These are phyloP conservation scores for Pichia membranifaciens DNA, from an alignment of 805 yeast genomes.

Conservation along the genomic window DNA sequence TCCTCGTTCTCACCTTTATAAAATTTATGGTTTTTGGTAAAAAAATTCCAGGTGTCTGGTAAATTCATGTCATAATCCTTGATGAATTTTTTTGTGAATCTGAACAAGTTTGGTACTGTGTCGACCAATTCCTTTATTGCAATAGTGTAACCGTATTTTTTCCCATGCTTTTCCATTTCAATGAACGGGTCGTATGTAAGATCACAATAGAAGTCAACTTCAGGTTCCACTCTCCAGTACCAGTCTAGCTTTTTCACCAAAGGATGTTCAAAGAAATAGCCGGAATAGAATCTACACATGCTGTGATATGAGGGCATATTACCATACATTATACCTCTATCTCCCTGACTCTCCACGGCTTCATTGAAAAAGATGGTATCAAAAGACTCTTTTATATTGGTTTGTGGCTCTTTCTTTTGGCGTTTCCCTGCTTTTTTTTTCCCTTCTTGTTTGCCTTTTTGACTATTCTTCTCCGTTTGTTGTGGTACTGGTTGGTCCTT, in stretches of 20 bases:
- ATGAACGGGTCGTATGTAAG: conserved; percentile 85
- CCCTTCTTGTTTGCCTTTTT: not conserved
- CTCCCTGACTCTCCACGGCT: conserved; percentile 68
- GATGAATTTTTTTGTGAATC: conserved; percentile 63
- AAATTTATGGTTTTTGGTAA: conserved; percentile 39
- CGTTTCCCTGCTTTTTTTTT: not conserved
- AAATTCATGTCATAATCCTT: conserved; percentile 41
- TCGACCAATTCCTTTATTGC: conserved; percentile 70
- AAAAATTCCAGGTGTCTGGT: conserved; percentile 66
- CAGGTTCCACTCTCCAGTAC: conserved; percentile 97
- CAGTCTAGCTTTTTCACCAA: conserved; percentile 67
- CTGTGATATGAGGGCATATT: conserved; percentile 77
- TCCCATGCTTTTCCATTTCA: conserved; percentile 64
- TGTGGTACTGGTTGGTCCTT: conserved; percentile 30
- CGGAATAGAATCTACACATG: conserved; percentile 93
- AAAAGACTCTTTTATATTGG: not conserved
- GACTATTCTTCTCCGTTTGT: conserved; percentile 14
- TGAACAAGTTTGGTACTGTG: conserved; percentile 77
- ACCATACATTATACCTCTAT: conserved; percentile 79
- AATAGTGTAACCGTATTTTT: conserved; percentile 82
- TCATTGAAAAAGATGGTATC: conserved; percentile 41
- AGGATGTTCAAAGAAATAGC: conserved; percentile 75
- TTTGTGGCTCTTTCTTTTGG: not conserved
- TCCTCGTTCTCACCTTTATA: conserved; percentile 30
- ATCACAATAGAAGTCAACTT: conserved; percentile 85